Evolutionary conservation across 148 eudicot species (phyloP), one percentile per base, ranked within the genome.

Genomic region (Diospyros kaki): DNA sequence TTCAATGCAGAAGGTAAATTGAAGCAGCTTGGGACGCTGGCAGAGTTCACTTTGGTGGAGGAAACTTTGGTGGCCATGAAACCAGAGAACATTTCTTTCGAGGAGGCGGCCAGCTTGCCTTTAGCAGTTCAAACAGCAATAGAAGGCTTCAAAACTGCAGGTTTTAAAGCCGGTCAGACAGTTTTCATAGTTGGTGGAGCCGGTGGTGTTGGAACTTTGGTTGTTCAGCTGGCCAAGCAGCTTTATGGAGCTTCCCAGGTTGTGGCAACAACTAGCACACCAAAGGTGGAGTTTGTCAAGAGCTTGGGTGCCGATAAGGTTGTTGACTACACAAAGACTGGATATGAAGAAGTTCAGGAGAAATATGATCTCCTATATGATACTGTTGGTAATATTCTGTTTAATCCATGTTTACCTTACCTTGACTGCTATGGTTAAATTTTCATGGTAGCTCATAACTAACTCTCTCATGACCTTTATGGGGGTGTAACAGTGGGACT

Each of bases 81-180:
- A 74, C 90, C 90, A 1, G 60, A 76, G 53, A 87, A 77, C 70
- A 63, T 85, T 45, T 84, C 86, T 0, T 87, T 87, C n/a, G 85
- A 80, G 76, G 84, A 87, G 77, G 90, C 90, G 1, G 90, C 90
- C 4, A 81, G 83, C 69, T 66, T 87, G 63, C 88, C 90, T 3
- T 64, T 87, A 5, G 90, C 85, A 4, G 75, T 76, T 43, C 86
- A 87, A 54, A 87, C 90, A 3, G 86, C 86, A 0, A n/a, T 83
- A 2, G 88, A 87, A 75, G 90, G 88, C 4, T 84, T 85, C 69
- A 80, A 75, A 51, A 77, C 62, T 1, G 86, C 82, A 7, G 83
- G 74, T 2, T 87, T 87, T 44, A 66, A 61, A 61, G 79, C 65
- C 64, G 84, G 85, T 6, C 75, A 81, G 38, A 48, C 78, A 2